Percentiles rank a stretch among this genome's conserved stretches.
phyloP scores from a whole-genome alignment of 2,329 filamentous ascomycete genomes.

The Chrysosporium queenslandicum region DNA sequence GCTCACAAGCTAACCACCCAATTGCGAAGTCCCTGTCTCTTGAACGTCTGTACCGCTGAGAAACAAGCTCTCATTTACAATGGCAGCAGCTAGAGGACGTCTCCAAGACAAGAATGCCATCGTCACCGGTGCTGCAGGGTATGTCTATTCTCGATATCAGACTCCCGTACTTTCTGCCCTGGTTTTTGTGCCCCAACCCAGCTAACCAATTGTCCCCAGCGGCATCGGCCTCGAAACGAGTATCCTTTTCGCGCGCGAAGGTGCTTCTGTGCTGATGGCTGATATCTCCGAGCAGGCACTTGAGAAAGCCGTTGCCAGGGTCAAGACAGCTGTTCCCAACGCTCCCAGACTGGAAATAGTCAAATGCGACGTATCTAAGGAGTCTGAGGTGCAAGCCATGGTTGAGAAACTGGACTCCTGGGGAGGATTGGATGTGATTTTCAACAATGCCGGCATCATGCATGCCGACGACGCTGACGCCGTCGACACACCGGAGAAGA shows the following conservation, averaged over 20 bases:
- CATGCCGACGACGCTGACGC: slow-evolving; percentile 72
- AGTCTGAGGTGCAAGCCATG: slow-evolving; percentile 63
- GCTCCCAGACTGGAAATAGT: slow-evolving; percentile 52
- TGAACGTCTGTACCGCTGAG: background rate
- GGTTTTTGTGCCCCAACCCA: no score
- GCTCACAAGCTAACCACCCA: no score
- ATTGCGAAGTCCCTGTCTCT: no score
- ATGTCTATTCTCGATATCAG: slow-evolving; percentile 33
- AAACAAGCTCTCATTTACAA: background rate
- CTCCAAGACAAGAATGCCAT: slow-evolving; percentile 59
- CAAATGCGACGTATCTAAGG: slow-evolving; percentile 74
- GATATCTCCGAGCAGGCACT: slow-evolving; percentile 74
- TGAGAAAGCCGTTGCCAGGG: slow-evolving; percentile 63
- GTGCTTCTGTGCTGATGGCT: slow-evolving; percentile 72
- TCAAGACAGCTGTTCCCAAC: slow-evolving; percentile 59
- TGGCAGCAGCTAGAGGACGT: slow-evolving; percentile 31
- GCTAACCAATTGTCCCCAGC: slow-evolving; percentile 31
- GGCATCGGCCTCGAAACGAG: slow-evolving; percentile 88
- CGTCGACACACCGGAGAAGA: slow-evolving; percentile 71
- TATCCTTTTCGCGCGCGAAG: slow-evolving; percentile 82
- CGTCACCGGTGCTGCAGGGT: slow-evolving; percentile 80
- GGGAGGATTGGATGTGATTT: slow-evolving; percentile 84
- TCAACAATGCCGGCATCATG: slow-evolving; percentile 98
- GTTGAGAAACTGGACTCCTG: slow-evolving; percentile 67
- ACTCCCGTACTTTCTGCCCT: no score